Percentiles rank a stretch among this genome's conserved stretches.
Conservation (phyloP, 768 basidiomycete genomes). For the Rhodotorula graminis region DNA sequence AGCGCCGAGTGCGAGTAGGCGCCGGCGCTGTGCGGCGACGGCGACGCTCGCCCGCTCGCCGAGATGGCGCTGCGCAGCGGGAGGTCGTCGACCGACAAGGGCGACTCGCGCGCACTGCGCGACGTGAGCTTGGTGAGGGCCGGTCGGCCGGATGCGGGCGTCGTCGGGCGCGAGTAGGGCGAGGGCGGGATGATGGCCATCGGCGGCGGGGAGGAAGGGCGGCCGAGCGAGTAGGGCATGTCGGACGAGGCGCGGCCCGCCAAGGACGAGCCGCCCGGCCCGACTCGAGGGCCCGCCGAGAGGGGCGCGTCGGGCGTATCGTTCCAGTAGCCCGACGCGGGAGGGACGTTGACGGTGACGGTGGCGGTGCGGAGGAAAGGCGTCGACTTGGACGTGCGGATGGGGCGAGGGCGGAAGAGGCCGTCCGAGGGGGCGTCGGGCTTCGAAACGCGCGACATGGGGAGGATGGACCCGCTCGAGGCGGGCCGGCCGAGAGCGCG, state of each 20-base stretch:
- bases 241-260: neutral
- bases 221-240: neutral
- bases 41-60: constrained; percentile 3
- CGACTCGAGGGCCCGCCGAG: neutral
- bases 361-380: constrained; percentile 27
- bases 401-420: constrained; percentile 20
- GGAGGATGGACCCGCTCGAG: constrained; percentile 10
- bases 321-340: constrained; percentile 19
- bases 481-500: neutral
- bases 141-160: constrained; percentile 6
- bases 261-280: too few species aligned
- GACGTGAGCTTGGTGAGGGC: constrained; percentile 13
- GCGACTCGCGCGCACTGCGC: neutral
- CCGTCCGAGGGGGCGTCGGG: neutral
- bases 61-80: neutral
- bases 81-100: neutral
- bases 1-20: neutral
- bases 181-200: constrained; percentile 16
- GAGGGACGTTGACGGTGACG: neutral
- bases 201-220: constrained; percentile 5
- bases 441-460: constrained; percentile 6
- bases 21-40: constrained; percentile 13
- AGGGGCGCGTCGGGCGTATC: constrained; percentile 15
- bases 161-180: constrained; percentile 13
- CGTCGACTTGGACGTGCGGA: constrained; percentile 24